Base-by-base conservation (phyloP, 2,329 filamentous ascomycete genomes). In the Leptoxyphium fumago region DNA sequence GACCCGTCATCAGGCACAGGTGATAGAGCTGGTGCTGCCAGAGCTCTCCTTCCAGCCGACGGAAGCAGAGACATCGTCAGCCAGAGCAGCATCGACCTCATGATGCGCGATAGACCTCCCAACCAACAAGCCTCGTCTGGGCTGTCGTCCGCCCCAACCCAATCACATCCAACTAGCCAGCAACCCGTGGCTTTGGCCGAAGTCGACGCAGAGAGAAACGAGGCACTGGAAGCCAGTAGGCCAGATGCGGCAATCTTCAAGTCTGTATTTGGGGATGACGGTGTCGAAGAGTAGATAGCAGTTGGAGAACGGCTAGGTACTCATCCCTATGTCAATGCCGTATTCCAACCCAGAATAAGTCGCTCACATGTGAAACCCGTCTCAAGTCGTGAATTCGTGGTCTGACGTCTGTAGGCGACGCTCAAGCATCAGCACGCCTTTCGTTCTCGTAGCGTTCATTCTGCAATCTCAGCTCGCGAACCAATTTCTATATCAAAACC, bases 191-290 rank as follows among this genome's bases (percentile, higher is more conserved):
- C 21, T 26, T 26, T 26, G 44, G 63, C 60, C 2, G 55, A 46
- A 36, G 72, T 91, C 18, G 76, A 94, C 59, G 73, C 79, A 0
- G 82, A 85, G 49, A 75, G 70, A 51, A 94, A 94, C 54, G 81
- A 86, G 45, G 84, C 82, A 3, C 58, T 94, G 9, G 84, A 93
- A 56, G 80, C 74, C 0, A 71, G 78, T 54, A 73, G 77, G 43
- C 84, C 87, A 1, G 79, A 82, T 13, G 84, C 88, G 41, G 84
- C 83, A 38, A 80, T 95, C 0, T 87, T 95, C 55, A 84, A 77
- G 52, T 84, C 86, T n/a, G 87, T 96, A 28, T 96, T 96, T 72
- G 89, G 88, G 5, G 85, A 87, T 59, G 83, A 83, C 56, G 81
- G 82, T 50, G 32, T 13, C 11, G 32, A 36, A 36, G 32, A 36